These are phyloP conservation scores for Taxillus chinensis DNA, from an alignment of 164 flowering plant species.

Conservation along the genomic window DNA sequence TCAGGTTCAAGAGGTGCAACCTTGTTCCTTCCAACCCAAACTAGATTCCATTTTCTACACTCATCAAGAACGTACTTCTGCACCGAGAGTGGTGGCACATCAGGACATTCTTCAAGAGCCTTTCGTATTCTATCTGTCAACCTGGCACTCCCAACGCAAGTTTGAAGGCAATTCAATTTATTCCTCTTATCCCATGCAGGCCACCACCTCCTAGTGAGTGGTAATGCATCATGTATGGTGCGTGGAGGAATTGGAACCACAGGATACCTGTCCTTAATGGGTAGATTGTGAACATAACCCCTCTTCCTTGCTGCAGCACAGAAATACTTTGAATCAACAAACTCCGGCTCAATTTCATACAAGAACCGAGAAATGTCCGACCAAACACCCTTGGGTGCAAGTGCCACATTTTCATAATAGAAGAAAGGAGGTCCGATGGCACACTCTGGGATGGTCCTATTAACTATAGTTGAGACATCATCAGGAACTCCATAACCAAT, in stretches of 20 bases:
- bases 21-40: constrained; percentile 91
- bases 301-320: constrained; percentile 85
- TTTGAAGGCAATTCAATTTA: constrained; percentile 73
- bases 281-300: constrained; percentile 88
- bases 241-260: constrained; percentile 61
- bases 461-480: constrained; percentile 12
- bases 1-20: constrained; percentile 84
- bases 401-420: constrained; percentile 89
- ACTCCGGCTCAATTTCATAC: constrained; percentile 77
- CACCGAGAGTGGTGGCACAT: constrained; percentile 48
- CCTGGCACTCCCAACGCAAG: constrained; percentile 65
- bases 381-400: constrained; percentile 93
- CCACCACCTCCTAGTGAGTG: constrained; percentile 79
- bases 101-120: constrained; percentile 38
- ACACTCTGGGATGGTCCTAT: constrained; percentile 49
- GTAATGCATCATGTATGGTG: constrained; percentile 72
- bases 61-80: constrained; percentile 57
- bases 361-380: constrained; percentile 58
- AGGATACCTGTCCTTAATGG: constrained; percentile 55
- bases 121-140: constrained; percentile 62
- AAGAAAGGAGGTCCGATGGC: constrained; percentile 82
- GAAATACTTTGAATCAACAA: constrained; percentile 79
- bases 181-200: constrained; percentile 80
- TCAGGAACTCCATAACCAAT: constrained; percentile 63
- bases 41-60: constrained; percentile 84